Percentiles rank a stretch among this genome's conserved stretches.
Evolutionary conservation across 2,329 filamentous ascomycete genomes (phyloP).

Genomic region (Monilinia fructigena): DNA sequence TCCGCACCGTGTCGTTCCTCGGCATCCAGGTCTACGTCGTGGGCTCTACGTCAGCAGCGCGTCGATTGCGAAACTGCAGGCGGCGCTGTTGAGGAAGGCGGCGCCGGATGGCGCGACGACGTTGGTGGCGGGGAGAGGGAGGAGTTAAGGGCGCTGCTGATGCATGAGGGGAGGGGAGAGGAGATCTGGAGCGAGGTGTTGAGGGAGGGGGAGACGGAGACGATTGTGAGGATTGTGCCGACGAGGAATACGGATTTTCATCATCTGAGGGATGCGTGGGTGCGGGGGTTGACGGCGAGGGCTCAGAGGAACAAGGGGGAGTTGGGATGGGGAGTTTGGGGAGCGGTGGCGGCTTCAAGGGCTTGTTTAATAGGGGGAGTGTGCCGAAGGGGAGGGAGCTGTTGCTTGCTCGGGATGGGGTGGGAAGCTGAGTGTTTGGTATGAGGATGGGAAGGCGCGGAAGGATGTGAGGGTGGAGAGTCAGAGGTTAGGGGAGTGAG

Average conservation of each 20-base stretch:
- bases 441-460: conserved; percentile 52
- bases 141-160: conserved; percentile 63
- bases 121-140: conserved; percentile 80
- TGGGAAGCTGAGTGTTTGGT: conserved; percentile 65
- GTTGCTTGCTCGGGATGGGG: conserved; percentile 64
- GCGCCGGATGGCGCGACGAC: conserved; percentile 77
- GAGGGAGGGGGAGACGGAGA: conserved; percentile 65
- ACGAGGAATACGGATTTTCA: conserved; percentile 93
- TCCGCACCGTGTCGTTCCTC: conserved; percentile 86
- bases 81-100: conserved; percentile 62
- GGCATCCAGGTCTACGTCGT: conserved; percentile 92
- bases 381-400: conserved; percentile 80
- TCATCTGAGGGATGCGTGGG: conserved; percentile 88
- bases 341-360: conserved; percentile 75
- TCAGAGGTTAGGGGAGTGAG: conserved; percentile 66
- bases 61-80: conserved; percentile 79
- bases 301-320: conserved; percentile 52
- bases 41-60: conserved; percentile 80
- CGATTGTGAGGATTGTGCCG: conserved; percentile 78
- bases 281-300: conserved; percentile 76
- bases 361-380: conserved; percentile 75
- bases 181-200: conserved; percentile 74
- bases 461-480: conserved; percentile 34
- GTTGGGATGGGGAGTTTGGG: conserved; percentile 74
- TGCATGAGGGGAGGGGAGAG: conserved; percentile 68